Base-by-base conservation (phyloP, 2,329 filamentous ascomycete genomes). In the Aphanoascus verrucosus region DNA sequence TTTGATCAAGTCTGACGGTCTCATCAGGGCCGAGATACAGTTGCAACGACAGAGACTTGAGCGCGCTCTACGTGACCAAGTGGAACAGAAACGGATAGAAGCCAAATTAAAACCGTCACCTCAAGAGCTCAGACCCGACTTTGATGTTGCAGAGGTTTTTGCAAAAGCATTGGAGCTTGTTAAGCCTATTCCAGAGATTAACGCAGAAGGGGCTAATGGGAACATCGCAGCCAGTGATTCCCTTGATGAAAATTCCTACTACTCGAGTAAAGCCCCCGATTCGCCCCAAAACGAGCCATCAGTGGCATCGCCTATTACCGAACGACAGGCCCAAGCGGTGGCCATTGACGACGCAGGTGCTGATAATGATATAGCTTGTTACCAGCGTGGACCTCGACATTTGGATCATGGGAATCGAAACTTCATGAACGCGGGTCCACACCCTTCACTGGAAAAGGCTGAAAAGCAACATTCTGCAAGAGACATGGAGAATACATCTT, bases 171-270 rank as follows among this genome's bases (percentile, higher is more conserved):
- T 85, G 65, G 78, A 82, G 59, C 74, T 88, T 61, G 86, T 88
- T 65, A 82, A 84, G 68, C 82, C 82, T 53, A 76, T 83, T 61
- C 79, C 84, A 63, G 74, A 77, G 59, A 70, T 79, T 62, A 70
- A 76, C 66, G 71, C 60, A 37, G 66, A 71, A 57, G 67, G 70
- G 55, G 74, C 75, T 75, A 79, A 80, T 72, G 75, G 75, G 61
- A 76, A 83, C 69, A 76, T 75, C 64, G 81, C 82, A 67, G 77
- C 79, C 65, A 86, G 78, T 77, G 87, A 91, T 69, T 93, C 88
- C 35, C 87, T 89, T 72, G 89, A 96, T 71, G 85, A 94, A 67
- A 89, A 94, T 65, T 93, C 89, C 40, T 94, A 94, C 70, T 96
- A 97, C 75, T 96, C 91, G 60, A 96, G 90, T 72, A 87, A 85